These are phyloP conservation scores for Calonectria henricotiae DNA, from an alignment of 2,329 filamentous ascomycete species.

Conservation along the genomic window DNA sequence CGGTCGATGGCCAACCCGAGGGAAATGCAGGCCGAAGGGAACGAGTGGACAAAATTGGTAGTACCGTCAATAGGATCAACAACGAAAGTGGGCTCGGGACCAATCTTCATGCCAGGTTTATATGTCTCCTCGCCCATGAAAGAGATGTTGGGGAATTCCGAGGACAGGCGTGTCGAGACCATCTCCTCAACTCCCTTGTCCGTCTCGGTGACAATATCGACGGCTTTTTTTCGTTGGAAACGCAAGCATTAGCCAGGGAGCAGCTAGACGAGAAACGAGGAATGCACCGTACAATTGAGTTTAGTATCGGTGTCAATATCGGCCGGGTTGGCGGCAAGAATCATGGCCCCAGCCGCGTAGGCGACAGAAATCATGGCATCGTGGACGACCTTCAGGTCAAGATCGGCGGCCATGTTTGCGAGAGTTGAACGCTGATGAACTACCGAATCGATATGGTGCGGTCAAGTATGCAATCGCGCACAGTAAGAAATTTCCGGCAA, in stretches of 20 bases:
- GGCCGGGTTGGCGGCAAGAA: constrained; percentile 73
- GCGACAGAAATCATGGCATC: constrained; percentile 75
- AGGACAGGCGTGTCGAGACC: constrained; percentile 69
- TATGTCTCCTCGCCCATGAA: constrained; percentile 88
- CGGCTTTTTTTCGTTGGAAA: constrained; percentile 62
- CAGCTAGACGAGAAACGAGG: not conserved
- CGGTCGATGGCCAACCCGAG: constrained; percentile 79
- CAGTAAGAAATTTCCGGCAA: not conserved
- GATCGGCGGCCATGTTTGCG: constrained; percentile 65
- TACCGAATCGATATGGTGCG: not conserved
- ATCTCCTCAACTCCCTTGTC: constrained; percentile 78
- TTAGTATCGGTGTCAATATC: constrained; percentile 74
- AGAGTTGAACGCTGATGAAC: not conserved
- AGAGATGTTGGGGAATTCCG: constrained; percentile 70
- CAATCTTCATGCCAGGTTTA: constrained; percentile 76
- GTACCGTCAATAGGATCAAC: constrained; percentile 87
- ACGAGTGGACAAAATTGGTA: constrained; percentile 85
- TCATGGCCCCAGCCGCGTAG: constrained; percentile 77
- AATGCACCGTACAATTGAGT: constrained; percentile 73
- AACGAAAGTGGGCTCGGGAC: constrained; percentile 81
- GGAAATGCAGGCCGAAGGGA: constrained; percentile 83
- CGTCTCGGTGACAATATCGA: constrained; percentile 79
- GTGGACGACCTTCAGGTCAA: constrained; percentile 75
- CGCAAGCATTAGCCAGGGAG: constrained; percentile 24
- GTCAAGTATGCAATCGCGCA: not conserved